Evolutionary conservation across 805 yeast species (phyloP), one percentile per base, ranked within the genome.

Genomic region (Wickerhamiella allomyrinae): DNA sequence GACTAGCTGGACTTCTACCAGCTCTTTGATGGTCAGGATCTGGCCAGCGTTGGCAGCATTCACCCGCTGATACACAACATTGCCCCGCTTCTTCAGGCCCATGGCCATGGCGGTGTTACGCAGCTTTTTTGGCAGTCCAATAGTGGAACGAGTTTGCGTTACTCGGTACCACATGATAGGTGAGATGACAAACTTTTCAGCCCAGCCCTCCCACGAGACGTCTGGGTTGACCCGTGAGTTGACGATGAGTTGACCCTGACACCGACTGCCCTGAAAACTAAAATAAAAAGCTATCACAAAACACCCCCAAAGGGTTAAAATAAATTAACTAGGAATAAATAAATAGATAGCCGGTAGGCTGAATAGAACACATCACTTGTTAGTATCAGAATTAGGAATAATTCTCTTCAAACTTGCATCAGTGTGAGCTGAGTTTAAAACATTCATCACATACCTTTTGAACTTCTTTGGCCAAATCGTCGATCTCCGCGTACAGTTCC

Each of bases 11-110:
- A 89, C 91, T 38, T 73, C 73, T 7, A 89, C 87, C 43, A 89
- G 67, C 59, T 89, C 96, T 61, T 89, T 89, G 37, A 89, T 83
- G 45, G 71, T 67, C 24, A 84, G 74, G 43, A 89, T 70, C 67
- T 78, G 77, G 59, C 94, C 95, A 3, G 97, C 95, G 46, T 79
- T 73, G 25, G 79, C 73, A 13, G 93, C 86, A 10, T 79, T 69
- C 3, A 82, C 84, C 37, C 65, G 62, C 54, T 77, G 87, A 61
- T 79, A 87, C 2, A 76, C 77, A 2, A 78, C 72, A 31, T 77
- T 77, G 41, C 87, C 83, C 52, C 91, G 75, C 53, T 70, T 75
- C 41, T 69, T 72, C 41, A 89, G 72, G 0, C 97, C 97, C 46
- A 89, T 66, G 7, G 80, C 70, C 44, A 69, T 63, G 21, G 84